Conservation (phyloP, 129 eudicot genomes). For the Solidago caesia region DNA sequence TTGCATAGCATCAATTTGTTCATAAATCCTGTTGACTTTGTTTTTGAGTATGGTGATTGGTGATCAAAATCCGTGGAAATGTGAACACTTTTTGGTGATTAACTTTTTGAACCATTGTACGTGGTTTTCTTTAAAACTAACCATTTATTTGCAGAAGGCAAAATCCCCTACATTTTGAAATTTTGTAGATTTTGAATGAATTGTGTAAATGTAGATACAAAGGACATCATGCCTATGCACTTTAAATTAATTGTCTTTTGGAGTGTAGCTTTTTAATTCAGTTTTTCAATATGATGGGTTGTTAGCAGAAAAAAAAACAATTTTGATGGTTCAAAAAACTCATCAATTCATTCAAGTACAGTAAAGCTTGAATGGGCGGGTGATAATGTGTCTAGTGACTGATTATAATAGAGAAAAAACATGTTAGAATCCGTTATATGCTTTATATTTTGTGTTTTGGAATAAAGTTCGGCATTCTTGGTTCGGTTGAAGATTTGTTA, state of each 20-base stretch:
- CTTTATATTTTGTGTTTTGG: too few relatives aligned
- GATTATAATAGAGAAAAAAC: background rate
- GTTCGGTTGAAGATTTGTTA: background rate
- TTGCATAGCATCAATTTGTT: conserved; percentile 4
- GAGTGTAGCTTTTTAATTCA: background rate
- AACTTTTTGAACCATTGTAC: background rate
- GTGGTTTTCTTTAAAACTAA: background rate
- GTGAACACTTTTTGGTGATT: background rate
- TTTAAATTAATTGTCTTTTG: background rate
- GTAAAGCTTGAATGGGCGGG: background rate
- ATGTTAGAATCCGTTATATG: background rate
- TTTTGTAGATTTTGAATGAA: background rate
- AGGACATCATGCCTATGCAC: background rate
- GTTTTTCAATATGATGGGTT: background rate
- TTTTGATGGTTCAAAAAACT: background rate
- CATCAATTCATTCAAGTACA: background rate
- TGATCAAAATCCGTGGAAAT: background rate
- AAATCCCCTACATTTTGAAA: too few relatives aligned
- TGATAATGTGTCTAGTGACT: conserved; percentile 3
- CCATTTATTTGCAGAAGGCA: too few relatives aligned
- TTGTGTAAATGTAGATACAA: background rate
- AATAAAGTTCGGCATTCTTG: background rate
- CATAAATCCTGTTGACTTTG: background rate
- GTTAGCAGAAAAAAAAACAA: background rate
- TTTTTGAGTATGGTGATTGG: background rate